Evolutionary conservation across 1,284 basidiomycete species (phyloP).

Genomic region (Cystobasidiaceae sp.): DNA sequence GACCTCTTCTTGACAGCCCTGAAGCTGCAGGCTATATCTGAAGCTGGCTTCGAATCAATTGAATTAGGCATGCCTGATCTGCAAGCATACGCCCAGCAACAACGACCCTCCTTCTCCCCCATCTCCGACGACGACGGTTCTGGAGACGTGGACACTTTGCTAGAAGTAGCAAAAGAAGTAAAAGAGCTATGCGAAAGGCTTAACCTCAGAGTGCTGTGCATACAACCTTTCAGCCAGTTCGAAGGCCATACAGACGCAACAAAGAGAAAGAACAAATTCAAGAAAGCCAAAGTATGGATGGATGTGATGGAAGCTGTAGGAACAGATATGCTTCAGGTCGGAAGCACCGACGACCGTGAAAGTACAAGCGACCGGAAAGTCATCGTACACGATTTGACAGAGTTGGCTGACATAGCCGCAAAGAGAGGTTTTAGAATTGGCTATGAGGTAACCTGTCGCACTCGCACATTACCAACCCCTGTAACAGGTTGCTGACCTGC

Average conservation of each 20-base stretch:
- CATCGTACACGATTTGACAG: constrained; percentile 22
- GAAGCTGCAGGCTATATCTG: constrained; percentile 31
- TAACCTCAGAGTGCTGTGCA: constrained; percentile 22
- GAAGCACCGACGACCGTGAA: constrained; percentile 17
- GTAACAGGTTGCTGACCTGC: background rate
- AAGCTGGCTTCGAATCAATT: constrained; percentile 37
- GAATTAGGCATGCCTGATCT: constrained; percentile 39
- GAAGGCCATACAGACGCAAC: constrained; percentile 31
- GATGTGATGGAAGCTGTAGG: constrained; percentile 27
- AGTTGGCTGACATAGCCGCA: constrained; percentile 28
- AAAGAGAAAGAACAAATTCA: constrained; percentile 18
- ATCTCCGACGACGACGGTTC: constrained; percentile 29
- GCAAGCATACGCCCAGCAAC: constrained; percentile 30
- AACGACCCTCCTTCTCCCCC: constrained; percentile 6
- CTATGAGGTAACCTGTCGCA: constrained; percentile 21
- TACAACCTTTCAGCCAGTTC: constrained; percentile 33
- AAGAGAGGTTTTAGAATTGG: constrained; percentile 29
- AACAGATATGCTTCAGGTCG: constrained; percentile 30
- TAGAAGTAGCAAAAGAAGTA: constrained; percentile 25
- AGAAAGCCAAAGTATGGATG: constrained; percentile 30
- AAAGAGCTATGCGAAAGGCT: constrained; percentile 7
- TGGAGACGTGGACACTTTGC: constrained; percentile 1
- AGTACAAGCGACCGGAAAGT: constrained; percentile 18
- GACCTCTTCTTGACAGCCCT: background rate
- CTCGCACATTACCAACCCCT: background rate